Evolutionary conservation across 1,139 yeast species (phyloP).

Genomic region (Zygoascus meyerae): DNA sequence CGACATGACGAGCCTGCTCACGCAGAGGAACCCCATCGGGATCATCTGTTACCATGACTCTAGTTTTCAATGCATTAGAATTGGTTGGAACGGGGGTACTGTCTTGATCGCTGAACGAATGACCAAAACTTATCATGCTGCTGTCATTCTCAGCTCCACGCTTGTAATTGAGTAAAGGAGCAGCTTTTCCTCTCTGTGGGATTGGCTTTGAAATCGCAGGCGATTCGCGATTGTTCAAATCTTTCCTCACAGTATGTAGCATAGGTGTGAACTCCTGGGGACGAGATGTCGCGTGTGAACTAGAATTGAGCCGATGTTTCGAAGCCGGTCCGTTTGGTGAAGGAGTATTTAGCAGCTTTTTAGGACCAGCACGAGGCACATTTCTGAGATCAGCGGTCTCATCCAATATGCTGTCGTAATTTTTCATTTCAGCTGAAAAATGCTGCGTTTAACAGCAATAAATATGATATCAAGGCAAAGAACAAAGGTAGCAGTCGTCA

Average conservation of each 20-base stretch:
- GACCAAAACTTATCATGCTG: constrained; percentile 12
- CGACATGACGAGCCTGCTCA: constrained; percentile 35
- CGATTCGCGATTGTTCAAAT: constrained; percentile 8
- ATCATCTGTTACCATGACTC: constrained; percentile 14
- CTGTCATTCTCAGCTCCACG: neutral
- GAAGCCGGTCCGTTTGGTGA: neutral
- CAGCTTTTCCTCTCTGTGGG: constrained; percentile 8
- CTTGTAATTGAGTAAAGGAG: constrained; percentile 8
- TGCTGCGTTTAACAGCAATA: neutral
- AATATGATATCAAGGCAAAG: neutral
- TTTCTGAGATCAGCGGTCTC: constrained; percentile 1
- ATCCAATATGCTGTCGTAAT: constrained; percentile 5
- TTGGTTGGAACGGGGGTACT: constrained; percentile 5
- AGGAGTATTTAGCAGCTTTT: constrained; percentile 9
- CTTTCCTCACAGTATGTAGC: constrained; percentile 18
- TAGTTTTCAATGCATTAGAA: neutral
- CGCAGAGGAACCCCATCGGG: constrained; percentile 23
- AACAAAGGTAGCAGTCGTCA: neutral
- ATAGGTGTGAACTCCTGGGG: constrained; percentile 21
- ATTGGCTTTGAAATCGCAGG: constrained; percentile 6
- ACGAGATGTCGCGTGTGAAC: constrained; percentile 3
- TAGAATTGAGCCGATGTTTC: neutral
- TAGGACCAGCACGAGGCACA: neutral
- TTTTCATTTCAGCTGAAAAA: constrained; percentile 1
- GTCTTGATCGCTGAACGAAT: constrained; percentile 8